Conservation (phyloP, 139 green algal species). For the Volvox africanus region DNA sequence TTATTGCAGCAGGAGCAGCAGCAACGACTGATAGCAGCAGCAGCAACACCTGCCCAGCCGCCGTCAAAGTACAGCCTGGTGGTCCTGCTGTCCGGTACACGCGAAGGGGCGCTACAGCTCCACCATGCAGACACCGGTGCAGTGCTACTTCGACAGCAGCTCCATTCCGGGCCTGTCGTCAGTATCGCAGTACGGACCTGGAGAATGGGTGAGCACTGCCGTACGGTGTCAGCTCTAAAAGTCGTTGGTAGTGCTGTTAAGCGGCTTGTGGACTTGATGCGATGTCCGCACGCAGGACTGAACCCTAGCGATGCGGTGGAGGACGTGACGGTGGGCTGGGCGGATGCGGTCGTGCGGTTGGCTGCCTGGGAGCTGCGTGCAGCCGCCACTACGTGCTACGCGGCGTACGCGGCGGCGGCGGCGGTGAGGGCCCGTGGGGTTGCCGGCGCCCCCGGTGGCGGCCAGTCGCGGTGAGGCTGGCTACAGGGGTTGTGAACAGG, state of each 20-base stretch:
- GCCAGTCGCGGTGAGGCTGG: neutral
- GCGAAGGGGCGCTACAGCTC: conserved; percentile 71
- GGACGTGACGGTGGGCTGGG: conserved; percentile 70
- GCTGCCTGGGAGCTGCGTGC: conserved; percentile 59
- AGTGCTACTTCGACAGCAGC: conserved; percentile 71
- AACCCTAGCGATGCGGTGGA: conserved; percentile 56
- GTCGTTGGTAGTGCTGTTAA: neutral
- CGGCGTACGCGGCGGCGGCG: conserved; percentile 1
- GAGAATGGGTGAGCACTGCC: conserved; percentile 21
- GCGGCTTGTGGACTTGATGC: neutral
- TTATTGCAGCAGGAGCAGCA: neutral
- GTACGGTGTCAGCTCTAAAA: neutral
- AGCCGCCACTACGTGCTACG: conserved; percentile 14
- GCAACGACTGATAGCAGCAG: neutral
- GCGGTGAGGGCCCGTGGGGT: neutral
- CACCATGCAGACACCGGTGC: conserved; percentile 50
- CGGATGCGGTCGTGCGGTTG: conserved; percentile 66
- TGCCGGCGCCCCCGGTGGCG: neutral
- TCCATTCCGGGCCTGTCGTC: conserved; percentile 50
- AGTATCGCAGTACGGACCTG: conserved; percentile 32
- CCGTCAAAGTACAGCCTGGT: conserved; percentile 14
- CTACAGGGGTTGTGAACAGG: too few species aligned
- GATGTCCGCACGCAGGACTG: conserved; percentile 45
- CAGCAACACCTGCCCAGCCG: neutral
- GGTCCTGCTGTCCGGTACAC: conserved; percentile 72